A percentile compares a stretch with the other conserved stretches of the same genome.
These are phyloP conservation scores for Oxalis stricta DNA, from an alignment of 441 rosid genomes.

Conservation along the genomic window DNA sequence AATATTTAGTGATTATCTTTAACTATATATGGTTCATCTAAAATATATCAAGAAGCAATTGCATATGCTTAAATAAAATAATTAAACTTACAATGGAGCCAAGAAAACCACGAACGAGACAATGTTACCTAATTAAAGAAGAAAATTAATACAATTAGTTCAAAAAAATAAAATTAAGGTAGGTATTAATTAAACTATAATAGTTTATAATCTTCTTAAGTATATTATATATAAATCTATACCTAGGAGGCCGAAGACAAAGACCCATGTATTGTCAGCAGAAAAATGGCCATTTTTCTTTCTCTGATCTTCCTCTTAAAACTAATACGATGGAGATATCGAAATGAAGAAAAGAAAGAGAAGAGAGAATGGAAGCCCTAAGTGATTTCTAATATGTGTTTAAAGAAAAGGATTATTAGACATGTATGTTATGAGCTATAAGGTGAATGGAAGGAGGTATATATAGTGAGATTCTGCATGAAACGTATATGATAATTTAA, in stretches of 20 bases:
- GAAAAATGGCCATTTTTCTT: conserved; percentile 26
- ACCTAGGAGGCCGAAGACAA: conserved; percentile 58
- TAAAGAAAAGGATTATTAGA: conserved; percentile 1
- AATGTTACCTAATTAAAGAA: conserved; percentile 31
- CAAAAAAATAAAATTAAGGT: neutral
- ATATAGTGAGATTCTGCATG: conserved; percentile 8
- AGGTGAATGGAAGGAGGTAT: neutral
- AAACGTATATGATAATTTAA: neutral
- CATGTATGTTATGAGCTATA: neutral
- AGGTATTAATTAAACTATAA: neutral
- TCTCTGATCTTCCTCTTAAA: neutral
- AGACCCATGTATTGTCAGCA: conserved; percentile 32
- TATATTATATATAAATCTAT: neutral
- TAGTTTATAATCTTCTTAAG: neutral
- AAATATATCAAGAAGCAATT: neutral
- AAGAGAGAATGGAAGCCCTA: neutral
- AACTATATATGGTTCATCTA: neutral
- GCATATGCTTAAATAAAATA: neutral
- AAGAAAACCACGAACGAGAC: conserved; percentile 40
- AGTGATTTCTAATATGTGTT: too few species aligned
- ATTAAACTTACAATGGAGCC: conserved; percentile 46
- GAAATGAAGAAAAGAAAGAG: neutral
- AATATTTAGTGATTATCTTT: neutral
- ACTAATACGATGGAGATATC: neutral
- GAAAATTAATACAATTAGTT: neutral